phyloP scores from a whole-genome alignment of 495 filamentous ascomycete species.

The Neurospora sp. region DNA sequence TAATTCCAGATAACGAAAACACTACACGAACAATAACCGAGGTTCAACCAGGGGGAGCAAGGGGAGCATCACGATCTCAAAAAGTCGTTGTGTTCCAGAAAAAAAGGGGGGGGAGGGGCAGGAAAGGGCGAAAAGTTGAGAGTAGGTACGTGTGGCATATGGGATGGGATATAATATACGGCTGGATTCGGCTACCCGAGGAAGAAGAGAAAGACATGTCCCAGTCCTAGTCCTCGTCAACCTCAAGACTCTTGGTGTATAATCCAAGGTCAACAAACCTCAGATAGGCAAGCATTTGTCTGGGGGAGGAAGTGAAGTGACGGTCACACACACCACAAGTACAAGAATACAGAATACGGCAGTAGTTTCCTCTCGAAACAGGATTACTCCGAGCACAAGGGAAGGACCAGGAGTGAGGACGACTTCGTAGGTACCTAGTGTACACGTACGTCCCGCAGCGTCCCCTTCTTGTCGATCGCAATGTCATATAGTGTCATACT shows the following conservation, averaged over 20 bases:
- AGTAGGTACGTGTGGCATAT: no score
- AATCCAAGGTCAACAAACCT: not conserved
- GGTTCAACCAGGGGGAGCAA: not conserved
- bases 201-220: not conserved
- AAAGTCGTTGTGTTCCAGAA: not conserved
- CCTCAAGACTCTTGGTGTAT: not conserved
- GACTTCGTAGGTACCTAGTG: not conserved
- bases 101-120: not conserved
- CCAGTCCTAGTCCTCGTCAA: not conserved
- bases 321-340: not conserved
- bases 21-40: not conserved
- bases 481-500: no score
- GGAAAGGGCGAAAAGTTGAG: not conserved
- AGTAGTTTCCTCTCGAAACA: not conserved
- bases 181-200: not conserved
- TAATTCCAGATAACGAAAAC: not conserved
- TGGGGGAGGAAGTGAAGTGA: not conserved
- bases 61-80: not conserved
- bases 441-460: not conserved
- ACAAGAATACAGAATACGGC: not conserved
- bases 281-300: not conserved
- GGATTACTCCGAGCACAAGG: not conserved
- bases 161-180: not conserved
- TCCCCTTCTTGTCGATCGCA: not conserved
- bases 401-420: not conserved